phyloP scores from a whole-genome alignment of 306 rosid species.

The Casuarina cunninghamiana region DNA sequence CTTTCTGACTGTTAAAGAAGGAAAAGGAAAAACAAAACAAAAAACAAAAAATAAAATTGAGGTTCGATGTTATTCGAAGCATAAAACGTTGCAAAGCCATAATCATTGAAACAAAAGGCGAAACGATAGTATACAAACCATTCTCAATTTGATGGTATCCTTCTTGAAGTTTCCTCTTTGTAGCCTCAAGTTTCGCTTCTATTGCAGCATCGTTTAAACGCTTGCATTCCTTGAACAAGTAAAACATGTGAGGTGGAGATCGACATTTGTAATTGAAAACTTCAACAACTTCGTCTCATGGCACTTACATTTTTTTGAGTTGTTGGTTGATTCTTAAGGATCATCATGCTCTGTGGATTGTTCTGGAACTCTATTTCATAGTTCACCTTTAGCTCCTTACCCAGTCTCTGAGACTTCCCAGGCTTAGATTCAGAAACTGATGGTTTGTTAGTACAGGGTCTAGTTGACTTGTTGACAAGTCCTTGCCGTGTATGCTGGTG shows the following conservation, averaged over 20 bases:
- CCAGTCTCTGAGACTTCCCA: too few relatives aligned
- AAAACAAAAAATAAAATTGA: not conserved
- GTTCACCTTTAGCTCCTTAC: too few relatives aligned
- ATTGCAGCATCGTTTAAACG: constrained; percentile 34
- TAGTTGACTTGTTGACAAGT: not conserved
- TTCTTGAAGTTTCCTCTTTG: constrained; percentile 61
- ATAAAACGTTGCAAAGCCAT: too few relatives aligned
- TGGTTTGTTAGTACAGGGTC: constrained; percentile 5
- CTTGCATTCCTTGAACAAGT: constrained; percentile 30
- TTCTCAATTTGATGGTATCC: constrained; percentile 53
- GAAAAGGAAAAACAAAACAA: not conserved
- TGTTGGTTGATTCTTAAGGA: too few relatives aligned
- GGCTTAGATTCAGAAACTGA: not conserved
- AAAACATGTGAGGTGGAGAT: constrained; percentile 12
- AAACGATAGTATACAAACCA: constrained; percentile 30
- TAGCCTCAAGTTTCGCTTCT: constrained; percentile 56
- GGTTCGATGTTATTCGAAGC: too few relatives aligned
- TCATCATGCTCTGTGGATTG: not conserved
- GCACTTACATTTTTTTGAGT: constrained; percentile 33
- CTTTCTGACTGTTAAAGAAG: constrained; percentile 48
- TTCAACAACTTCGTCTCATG: not conserved
- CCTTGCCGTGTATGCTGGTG: constrained; percentile 33
- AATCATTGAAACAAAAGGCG: too few relatives aligned
- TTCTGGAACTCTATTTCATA: too few relatives aligned
- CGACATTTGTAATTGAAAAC: not conserved